phyloP scores from a whole-genome alignment of 1,284 basidiomycete genomes.

The Cutaneotrichosporon sp. region DNA sequence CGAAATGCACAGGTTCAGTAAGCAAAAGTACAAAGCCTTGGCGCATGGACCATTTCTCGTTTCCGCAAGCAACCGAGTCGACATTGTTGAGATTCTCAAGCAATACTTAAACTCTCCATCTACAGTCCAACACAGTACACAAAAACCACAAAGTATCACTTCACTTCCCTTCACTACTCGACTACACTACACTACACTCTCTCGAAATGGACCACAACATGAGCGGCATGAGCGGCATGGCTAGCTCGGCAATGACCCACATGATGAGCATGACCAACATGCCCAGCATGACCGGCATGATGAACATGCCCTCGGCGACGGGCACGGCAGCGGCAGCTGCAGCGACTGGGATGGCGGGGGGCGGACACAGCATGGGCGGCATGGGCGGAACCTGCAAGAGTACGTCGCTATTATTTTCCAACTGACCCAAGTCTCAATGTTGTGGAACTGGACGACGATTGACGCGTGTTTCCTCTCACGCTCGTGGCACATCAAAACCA shows the following conservation, averaged over 20 bases:
- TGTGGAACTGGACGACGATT: constrained; percentile 53
- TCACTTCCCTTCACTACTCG: not conserved
- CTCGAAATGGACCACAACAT: constrained; percentile 30
- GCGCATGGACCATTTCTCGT: no score
- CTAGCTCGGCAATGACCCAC: not conserved
- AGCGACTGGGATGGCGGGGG: not conserved
- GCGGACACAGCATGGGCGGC: constrained; percentile 1
- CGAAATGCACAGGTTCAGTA: no score
- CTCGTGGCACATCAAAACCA: constrained; percentile 49
- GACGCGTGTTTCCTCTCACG: constrained; percentile 53
- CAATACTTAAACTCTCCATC: no score
- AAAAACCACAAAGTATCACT: not conserved
- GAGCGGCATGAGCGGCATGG: constrained; percentile 5
- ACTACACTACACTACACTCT: not conserved
- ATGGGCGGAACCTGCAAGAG: constrained; percentile 30
- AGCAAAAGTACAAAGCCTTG: no score
- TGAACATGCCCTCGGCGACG: not conserved
- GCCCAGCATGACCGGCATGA: constrained; percentile 7
- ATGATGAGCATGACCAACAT: constrained; percentile 8
- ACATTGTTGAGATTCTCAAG: no score
- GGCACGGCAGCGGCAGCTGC: not conserved
- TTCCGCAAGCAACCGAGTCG: no score
- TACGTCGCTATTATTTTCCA: constrained; percentile 18
- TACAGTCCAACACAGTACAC: no score
- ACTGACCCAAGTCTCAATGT: constrained; percentile 45